phyloP scores from a whole-genome alignment of 108 stramenopile genomes.

The Schizochytrium sp. region DNA sequence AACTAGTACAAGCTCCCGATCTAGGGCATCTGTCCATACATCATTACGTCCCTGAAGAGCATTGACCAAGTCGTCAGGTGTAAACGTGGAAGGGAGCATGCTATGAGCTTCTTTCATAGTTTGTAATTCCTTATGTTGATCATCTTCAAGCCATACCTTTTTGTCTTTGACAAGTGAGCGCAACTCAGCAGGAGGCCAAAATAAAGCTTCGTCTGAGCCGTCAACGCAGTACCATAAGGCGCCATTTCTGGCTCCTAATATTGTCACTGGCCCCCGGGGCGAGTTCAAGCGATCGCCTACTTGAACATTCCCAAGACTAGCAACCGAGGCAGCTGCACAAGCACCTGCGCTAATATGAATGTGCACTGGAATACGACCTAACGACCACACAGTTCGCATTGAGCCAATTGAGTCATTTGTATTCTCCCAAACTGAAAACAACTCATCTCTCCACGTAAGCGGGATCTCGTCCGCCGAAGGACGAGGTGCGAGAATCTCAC shows the following conservation, averaged over 20 bases:
- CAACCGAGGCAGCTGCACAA: background rate
- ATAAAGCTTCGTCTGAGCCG: constrained; percentile 56
- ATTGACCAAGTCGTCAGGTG: background rate
- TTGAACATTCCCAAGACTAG: background rate
- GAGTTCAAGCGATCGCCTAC: constrained; percentile 39
- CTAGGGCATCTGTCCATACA: constrained; percentile 24
- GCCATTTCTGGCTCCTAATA: constrained; percentile 28
- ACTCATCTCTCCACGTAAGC: background rate
- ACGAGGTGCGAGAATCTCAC: background rate
- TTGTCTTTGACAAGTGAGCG: background rate
- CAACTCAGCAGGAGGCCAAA: background rate
- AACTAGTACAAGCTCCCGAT: constrained; percentile 33
- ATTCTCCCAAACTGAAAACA: background rate
- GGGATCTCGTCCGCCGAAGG: background rate
- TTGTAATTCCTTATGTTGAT: background rate
- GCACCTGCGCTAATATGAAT: background rate
- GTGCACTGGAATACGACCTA: background rate
- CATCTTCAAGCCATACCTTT: background rate
- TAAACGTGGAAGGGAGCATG: background rate
- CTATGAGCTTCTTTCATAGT: background rate
- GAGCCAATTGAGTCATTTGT: background rate
- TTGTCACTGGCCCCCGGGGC: background rate
- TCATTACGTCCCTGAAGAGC: background rate
- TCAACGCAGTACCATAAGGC: constrained; percentile 53
- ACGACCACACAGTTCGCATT: background rate